phyloP scores from a whole-genome alignment of 1,284 basidiomycete genomes.

The Malassezia sympodialis region DNA sequence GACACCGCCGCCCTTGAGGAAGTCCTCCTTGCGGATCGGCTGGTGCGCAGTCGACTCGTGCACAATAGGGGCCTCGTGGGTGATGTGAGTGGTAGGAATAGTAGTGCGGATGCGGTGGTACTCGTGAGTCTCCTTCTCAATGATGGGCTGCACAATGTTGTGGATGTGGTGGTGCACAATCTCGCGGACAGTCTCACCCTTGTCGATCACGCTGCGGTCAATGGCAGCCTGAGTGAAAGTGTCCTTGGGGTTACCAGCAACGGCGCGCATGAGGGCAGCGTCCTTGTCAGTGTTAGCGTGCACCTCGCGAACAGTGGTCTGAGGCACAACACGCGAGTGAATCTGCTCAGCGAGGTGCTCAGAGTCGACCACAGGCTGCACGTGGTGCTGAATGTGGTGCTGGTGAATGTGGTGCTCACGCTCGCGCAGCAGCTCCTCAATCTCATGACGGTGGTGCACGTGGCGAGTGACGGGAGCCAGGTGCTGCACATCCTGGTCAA shows the following conservation, averaged over 20 bases:
- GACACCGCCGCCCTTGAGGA: conserved; percentile 35
- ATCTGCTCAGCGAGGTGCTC: conserved; percentile 40
- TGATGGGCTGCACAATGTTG: conserved; percentile 48
- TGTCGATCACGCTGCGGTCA: conserved; percentile 43
- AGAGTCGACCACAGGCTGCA: conserved; percentile 45
- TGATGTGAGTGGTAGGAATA: conserved; percentile 36
- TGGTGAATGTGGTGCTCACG: conserved; percentile 46
- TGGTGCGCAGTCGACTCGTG: conserved; percentile 42
- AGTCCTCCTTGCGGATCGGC: conserved; percentile 39
- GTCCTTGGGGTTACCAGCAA: conserved; percentile 39
- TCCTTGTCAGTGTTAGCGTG: conserved; percentile 48
- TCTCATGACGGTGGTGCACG: conserved; percentile 45
- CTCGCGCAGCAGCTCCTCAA: conserved; percentile 46
- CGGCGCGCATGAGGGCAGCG: conserved; percentile 36
- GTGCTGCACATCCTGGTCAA: conserved; percentile 48
- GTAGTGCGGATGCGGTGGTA: conserved; percentile 44
- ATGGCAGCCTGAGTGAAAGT: conserved; percentile 25
- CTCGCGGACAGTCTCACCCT: conserved; percentile 44
- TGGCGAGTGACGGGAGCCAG: conserved; percentile 41
- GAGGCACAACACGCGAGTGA: conserved; percentile 34
- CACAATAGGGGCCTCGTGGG: conserved; percentile 46
- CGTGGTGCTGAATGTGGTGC: conserved; percentile 48
- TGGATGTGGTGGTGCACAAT: conserved; percentile 46
- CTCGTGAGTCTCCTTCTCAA: conserved; percentile 47
- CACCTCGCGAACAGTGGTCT: conserved; percentile 38